These are phyloP conservation scores for Phytophthora nicotianae DNA, from an alignment of 352 stramenopile genomes.

Conservation along the genomic window DNA sequence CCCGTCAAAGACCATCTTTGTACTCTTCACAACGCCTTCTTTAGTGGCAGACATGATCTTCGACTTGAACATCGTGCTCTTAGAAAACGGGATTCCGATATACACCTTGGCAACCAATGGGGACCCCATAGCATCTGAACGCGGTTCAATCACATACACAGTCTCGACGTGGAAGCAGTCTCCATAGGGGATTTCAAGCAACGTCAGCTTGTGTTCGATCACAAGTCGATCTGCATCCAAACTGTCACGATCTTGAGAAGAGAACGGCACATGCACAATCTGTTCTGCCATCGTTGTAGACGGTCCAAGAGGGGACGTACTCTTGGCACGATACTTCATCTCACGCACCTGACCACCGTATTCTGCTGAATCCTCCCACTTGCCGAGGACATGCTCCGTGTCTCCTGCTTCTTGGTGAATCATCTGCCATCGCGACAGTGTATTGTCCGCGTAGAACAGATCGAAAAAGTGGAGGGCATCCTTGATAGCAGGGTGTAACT, in stretches of 20 bases:
- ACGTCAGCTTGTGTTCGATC: conserved; percentile 64
- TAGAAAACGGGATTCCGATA: conserved; percentile 78
- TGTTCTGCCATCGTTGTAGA: conserved; percentile 61
- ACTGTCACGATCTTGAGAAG: conserved; percentile 40
- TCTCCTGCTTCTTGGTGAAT: conserved; percentile 71
- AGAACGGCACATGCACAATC: conserved; percentile 59
- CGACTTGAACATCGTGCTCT: conserved; percentile 85
- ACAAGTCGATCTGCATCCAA: conserved; percentile 52
- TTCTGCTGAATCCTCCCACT: conserved; percentile 65
- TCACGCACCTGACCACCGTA: conserved; percentile 67
- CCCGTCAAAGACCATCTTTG: conserved; percentile 60
- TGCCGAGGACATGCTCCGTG: conserved; percentile 55
- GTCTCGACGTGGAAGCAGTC: conserved; percentile 84
- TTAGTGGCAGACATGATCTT: conserved; percentile 82
- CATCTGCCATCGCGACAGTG: conserved; percentile 52
- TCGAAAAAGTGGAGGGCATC: conserved; percentile 74
- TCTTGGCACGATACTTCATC: conserved; percentile 80
- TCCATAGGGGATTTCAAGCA: conserved; percentile 83
- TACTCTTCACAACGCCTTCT: conserved; percentile 68
- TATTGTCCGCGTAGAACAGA: conserved; percentile 68
- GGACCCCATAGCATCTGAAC: conserved; percentile 37
- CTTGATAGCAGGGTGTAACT: conserved; percentile 55
- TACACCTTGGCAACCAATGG: conserved; percentile 59
- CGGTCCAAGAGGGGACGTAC: conserved; percentile 71
- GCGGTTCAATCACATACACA: conserved; percentile 54